Evolutionary conservation across 805 yeast genomes (phyloP).

Genomic region (Candida pseudoglaebosa): DNA sequence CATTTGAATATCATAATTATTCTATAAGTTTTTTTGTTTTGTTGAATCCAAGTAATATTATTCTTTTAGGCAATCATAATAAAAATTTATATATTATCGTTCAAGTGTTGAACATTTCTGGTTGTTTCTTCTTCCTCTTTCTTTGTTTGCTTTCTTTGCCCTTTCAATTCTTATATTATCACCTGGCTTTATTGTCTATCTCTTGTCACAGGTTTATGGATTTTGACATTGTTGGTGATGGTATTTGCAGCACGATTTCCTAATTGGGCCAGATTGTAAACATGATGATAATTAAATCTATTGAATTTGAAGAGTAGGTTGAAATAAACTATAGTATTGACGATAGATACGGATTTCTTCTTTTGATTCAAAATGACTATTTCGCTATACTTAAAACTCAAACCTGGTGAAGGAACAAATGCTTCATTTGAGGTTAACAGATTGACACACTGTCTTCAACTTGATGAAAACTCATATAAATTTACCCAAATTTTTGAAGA

Average conservation of each 20-base stretch:
- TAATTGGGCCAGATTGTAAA: conserved; percentile 6
- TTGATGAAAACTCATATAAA: conserved; percentile 18
- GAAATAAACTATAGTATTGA: too few species aligned
- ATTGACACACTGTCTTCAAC: conserved; percentile 14
- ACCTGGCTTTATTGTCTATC: too few species aligned
- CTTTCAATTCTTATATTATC: too few species aligned
- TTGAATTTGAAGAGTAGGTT: background rate
- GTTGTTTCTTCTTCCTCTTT: too few species aligned
- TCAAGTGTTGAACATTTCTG: too few species aligned
- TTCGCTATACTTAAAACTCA: conserved; percentile 25
- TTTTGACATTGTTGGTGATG: background rate
- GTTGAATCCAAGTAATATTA: too few species aligned
- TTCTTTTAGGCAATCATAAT: too few species aligned
- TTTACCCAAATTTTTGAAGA: conserved; percentile 18
- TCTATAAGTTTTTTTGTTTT: too few species aligned
- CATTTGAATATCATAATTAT: too few species aligned
- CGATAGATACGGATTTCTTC: background rate
- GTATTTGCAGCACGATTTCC: conserved; percentile 6
- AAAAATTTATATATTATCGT: too few species aligned
- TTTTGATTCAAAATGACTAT: conserved; percentile 8
- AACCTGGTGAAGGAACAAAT: conserved; percentile 9
- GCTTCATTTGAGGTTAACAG: conserved; percentile 10
- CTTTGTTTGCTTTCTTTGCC: too few species aligned
- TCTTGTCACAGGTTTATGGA: too few species aligned
- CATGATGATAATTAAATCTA: background rate